Evolutionary conservation across 2,329 filamentous ascomycete species (phyloP).

Genomic region (Epichloe amarillans): DNA sequence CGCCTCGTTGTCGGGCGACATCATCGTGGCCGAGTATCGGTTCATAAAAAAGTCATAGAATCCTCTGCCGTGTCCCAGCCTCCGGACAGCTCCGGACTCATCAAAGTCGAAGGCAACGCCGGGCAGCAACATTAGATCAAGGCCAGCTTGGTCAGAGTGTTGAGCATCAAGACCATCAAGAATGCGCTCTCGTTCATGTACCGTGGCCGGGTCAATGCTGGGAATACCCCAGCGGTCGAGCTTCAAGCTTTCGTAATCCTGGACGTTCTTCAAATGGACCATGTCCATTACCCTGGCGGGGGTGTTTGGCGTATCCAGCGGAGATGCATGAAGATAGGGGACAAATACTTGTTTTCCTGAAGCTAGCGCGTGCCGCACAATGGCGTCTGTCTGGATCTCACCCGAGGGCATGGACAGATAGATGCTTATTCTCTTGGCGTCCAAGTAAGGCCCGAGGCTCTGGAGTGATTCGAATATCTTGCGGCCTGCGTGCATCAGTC

Average conservation of each 20-base stretch:
- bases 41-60: slow-evolving; percentile 95
- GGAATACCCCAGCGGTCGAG: slow-evolving; percentile 90
- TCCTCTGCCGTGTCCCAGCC: slow-evolving; percentile 87
- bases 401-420: slow-evolving; percentile 87
- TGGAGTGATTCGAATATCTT: slow-evolving; percentile 52
- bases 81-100: slow-evolving; percentile 42
- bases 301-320: slow-evolving; percentile 31
- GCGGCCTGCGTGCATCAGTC: slow-evolving; percentile 37
- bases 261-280: slow-evolving; percentile 60
- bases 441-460: slow-evolving; percentile 57
- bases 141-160: slow-evolving; percentile 29
- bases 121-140: slow-evolving; percentile 84
- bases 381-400: slow-evolving; percentile 71
- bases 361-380: slow-evolving; percentile 68
- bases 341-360: slow-evolving; percentile 79
- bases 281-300: slow-evolving; percentile 80
- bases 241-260: slow-evolving; percentile 66
- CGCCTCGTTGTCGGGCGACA: slow-evolving; percentile 19
- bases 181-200: slow-evolving; percentile 56
- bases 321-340: slow-evolving; percentile 66
- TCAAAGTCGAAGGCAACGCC: slow-evolving; percentile 79
- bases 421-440: slow-evolving; percentile 64
- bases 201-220: slow-evolving; percentile 55
- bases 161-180: slow-evolving; percentile 46
- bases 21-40: slow-evolving; percentile 45